Base-by-base conservation (phyloP, 805 yeast genomes). In the Wickerhamomyces kurtzmanii region DNA sequence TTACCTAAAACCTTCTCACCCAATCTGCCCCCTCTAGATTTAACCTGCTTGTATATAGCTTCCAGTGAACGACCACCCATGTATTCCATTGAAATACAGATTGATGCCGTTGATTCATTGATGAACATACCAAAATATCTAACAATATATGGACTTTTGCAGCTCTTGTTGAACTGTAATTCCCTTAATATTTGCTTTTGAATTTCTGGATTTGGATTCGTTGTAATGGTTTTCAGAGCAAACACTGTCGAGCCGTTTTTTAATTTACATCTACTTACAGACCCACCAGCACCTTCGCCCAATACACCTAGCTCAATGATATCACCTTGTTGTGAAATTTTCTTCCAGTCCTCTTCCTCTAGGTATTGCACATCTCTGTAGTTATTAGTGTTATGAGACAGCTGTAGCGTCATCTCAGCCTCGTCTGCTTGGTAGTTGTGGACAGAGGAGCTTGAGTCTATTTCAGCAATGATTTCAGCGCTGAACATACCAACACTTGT, bases 231-330 rank as follows among this genome's bases (percentile, higher is more conserved):
- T 34, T 75, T 89, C 34, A 91, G 57, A 1, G 98, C 98, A 65
- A 89, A 89, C 5, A 86, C 62, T 18, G 71, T 70, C 15, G 60
- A 49, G 7, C 81, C 78, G 23, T 66, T 45, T 31, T 58, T 60
- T 29, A 89, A 59, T 32, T 59, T 59, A 52, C 97, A 89, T 48
- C 84, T 77, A 13, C 78, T 67, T 8, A 89, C 98, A 8, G 83
- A 68, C 1, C 97, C 98, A 11, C 96, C 94, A 20, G 84, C 78
- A 12, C 98, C 98, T 57, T 91, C 97, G 12, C 98, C 98, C 14
- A 89, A 53, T 17, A 71, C 65, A 13, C 75, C 75, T 21, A 87
- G 38, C 30, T 83, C 85, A 6, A 69, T 59, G 20, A 91, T 82
- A 24, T 73, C 68, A 27, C 71, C 70, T 17, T 60, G 51, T 30